Evolutionary conservation across 805 yeast genomes (phyloP).

Genomic region (Cyberlindnera saturnus): DNA sequence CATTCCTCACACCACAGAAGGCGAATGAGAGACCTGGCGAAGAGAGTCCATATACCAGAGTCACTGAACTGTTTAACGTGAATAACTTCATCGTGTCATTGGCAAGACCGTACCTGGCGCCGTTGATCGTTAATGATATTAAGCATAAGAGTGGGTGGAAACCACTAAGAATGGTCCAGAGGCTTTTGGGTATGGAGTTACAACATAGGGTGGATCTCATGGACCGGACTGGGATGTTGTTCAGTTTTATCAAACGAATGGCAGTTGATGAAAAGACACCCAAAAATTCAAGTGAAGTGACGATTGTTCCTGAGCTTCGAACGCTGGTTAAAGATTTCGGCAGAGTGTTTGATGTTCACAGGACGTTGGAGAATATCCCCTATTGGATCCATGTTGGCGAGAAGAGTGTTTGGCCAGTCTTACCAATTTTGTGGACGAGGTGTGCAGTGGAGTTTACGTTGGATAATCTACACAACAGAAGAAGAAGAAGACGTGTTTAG

Average conservation of each 20-base stretch:
- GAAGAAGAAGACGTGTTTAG: constrained; percentile 2
- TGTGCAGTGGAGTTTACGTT: constrained; percentile 86
- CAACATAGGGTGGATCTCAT: constrained; percentile 79
- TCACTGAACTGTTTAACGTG: constrained; percentile 90
- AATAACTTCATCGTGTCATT: constrained; percentile 88
- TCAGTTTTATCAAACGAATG: constrained; percentile 63
- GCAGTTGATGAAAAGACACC: constrained; percentile 88
- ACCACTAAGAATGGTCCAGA: constrained; percentile 30
- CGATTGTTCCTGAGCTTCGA: constrained; percentile 82
- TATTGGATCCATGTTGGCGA: constrained; percentile 92
- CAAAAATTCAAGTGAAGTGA: constrained; percentile 71
- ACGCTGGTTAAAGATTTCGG: constrained; percentile 37
- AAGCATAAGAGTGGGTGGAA: constrained; percentile 52
- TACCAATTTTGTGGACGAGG: constrained; percentile 79
- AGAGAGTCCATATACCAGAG: constrained; percentile 74
- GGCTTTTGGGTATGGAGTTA: constrained; percentile 55
- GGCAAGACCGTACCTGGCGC: constrained; percentile 92
- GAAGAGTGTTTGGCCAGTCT: constrained; percentile 86
- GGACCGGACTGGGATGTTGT: constrained; percentile 70
- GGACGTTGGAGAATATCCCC: constrained; percentile 79
- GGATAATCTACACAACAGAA: constrained; percentile 55
- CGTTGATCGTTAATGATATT: constrained; percentile 76
- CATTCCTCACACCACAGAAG: constrained; percentile 40
- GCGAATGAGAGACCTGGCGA: constrained; percentile 35
- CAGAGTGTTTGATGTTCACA: constrained; percentile 46